Percentiles rank a stretch among this genome's conserved stretches.
Conservation (phyloP, 805 yeast species). For the Teunomyces tritomae region DNA sequence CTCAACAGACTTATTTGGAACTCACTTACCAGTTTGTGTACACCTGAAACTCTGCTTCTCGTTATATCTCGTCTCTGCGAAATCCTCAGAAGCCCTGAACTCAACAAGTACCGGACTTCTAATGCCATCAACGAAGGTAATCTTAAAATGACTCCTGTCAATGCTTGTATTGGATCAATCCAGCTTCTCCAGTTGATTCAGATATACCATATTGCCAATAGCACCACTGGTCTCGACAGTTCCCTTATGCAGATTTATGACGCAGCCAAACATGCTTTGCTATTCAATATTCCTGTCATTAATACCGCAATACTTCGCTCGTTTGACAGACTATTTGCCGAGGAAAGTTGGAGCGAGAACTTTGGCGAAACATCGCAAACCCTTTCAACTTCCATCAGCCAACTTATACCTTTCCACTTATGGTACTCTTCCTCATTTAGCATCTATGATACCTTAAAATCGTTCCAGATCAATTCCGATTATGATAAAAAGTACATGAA, state of each 20-base stretch:
- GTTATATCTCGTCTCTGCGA: slow-evolving; percentile 18
- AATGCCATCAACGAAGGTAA: slow-evolving; percentile 3
- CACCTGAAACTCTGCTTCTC: slow-evolving; percentile 34
- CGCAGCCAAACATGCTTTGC: slow-evolving; percentile 28
- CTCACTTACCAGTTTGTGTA: slow-evolving; percentile 35
- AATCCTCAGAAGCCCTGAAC: slow-evolving; percentile 19
- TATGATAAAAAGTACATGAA: slow-evolving; percentile 32
- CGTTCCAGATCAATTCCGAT: slow-evolving; percentile 20
- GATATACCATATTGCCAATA: slow-evolving; percentile 22
- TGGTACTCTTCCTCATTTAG: slow-evolving; percentile 43
- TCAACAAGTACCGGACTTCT: slow-evolving; percentile 11
- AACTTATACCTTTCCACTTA: slow-evolving; percentile 27
- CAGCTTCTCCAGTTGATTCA: slow-evolving; percentile 32
- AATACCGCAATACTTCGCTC: slow-evolving; percentile 40
- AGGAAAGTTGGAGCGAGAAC: slow-evolving; percentile 17
- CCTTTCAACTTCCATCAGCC: neutral
- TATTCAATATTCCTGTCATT: slow-evolving; percentile 35
- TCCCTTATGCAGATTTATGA: slow-evolving; percentile 29
- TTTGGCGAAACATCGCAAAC: slow-evolving; percentile 4
- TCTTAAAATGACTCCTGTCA: slow-evolving; percentile 11
- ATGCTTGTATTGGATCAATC: slow-evolving; percentile 39
- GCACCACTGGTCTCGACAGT: slow-evolving; percentile 19
- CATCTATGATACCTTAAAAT: slow-evolving; percentile 37
- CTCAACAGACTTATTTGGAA: slow-evolving; percentile 37
- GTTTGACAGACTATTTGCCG: slow-evolving; percentile 38